Evolutionary conservation across 2,329 filamentous ascomycete genomes (phyloP), one percentile per base, ranked within the genome.

Genomic region (Aspergillus sp.): DNA sequence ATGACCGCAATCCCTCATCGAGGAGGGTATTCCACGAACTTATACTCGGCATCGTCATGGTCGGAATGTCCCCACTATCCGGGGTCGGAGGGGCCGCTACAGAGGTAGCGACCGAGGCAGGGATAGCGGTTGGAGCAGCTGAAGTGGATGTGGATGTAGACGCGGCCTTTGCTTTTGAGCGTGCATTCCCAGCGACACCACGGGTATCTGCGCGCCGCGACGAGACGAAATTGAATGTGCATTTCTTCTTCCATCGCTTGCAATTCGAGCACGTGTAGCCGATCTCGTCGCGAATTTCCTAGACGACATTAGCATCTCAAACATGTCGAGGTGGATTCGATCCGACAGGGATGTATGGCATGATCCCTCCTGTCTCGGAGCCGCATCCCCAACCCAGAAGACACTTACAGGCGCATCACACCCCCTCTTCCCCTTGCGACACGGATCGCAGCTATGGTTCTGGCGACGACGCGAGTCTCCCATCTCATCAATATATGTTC

Each of bases 381-480:
- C 19, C 19, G 19, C 19, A 19, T 1, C 19, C 19, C 19, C 19
- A 19, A 19, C 19, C 19, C 19, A 19, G 19, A 19, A 19, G 19
- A 19, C 19, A 19, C 54, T 38, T 19, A 57, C 56, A 11, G 56
- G 56, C 11, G 57, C 53, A 43, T 61, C 59, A 23, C 59, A 61
- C 3, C 51, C 47, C 17, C 59, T 51, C 28, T 61, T 61, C 7
- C 59, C 59, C 48, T 57, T 61, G 43, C 59, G 59, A 41, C 59
- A 61, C 11, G 53, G 59, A 23, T 61, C 59, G n/a, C 59, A 61
- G 19, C 59, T 61, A 38, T 51, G 59, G 53, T 57, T 48, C 19
- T 61, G 59, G 7, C 54, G 53, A 5, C 59, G 59, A 23, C 59
- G 59, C 5, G 56, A 31, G 15, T 52, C 38, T 38, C n/a, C 56